A percentile compares a stretch with the other conserved stretches of the same genome.
Evolutionary conservation across 2,329 filamentous ascomycete genomes (phyloP).

Genomic region (Pseudogymnoascus sp.): DNA sequence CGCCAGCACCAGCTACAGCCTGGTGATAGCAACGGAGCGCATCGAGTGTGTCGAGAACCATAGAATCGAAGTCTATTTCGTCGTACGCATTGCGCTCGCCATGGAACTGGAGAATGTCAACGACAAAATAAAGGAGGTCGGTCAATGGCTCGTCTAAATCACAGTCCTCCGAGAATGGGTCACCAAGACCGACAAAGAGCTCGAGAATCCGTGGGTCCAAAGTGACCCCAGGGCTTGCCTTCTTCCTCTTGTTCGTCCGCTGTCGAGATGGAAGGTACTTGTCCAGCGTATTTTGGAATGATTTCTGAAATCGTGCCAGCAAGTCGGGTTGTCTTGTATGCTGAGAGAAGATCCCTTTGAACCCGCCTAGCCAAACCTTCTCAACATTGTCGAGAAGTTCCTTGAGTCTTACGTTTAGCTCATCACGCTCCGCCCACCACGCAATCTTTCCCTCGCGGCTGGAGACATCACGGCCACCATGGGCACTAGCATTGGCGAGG

Average conservation of each 20-base stretch:
- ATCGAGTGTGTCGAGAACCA: constrained; percentile 82
- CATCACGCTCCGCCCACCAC: constrained; percentile 86
- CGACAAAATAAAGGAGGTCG: constrained; percentile 89
- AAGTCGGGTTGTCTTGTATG: constrained; percentile 54
- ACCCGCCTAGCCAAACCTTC: constrained; percentile 89
- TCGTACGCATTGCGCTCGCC: constrained; percentile 96
- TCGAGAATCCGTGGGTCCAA: constrained; percentile 68
- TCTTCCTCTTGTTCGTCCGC: constrained; percentile 49
- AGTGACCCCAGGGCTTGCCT: constrained; percentile 34
- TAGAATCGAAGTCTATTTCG: constrained; percentile 89
- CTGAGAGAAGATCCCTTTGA: constrained; percentile 86
- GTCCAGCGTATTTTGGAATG: constrained; percentile 72
- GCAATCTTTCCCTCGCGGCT: constrained; percentile 67
- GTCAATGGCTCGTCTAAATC: constrained; percentile 86
- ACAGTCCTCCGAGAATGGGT: constrained; percentile 56
- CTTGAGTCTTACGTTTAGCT: constrained; percentile 67
- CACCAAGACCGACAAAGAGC: constrained; percentile 78
- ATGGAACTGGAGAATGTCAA: constrained; percentile 94
- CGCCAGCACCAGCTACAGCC: constrained; percentile 30
- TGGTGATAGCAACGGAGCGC: constrained; percentile 72
- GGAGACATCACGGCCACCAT: constrained; percentile 62
- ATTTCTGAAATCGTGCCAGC: constrained; percentile 67
- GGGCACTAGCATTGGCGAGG: constrained; percentile 75
- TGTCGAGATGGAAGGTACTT: constrained; percentile 79
- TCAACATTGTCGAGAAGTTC: constrained; percentile 80